Conservation (phyloP, 83 land plant genomes). For the Larix sibirica region DNA sequence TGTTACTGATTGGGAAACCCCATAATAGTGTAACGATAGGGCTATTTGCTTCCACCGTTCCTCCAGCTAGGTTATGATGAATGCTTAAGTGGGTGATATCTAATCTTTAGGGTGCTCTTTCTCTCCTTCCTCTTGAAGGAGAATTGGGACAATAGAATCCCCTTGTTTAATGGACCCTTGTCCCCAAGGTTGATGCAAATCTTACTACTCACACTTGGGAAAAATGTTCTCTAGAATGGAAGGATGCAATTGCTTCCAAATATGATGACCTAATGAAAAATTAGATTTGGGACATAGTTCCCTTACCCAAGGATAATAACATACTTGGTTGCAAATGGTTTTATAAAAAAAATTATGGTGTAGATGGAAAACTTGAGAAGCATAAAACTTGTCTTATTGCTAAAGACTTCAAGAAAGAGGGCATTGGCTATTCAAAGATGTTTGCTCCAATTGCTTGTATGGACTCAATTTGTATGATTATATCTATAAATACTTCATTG, state of each 20-base stretch:
- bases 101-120: too few relatives aligned
- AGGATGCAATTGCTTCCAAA: slow-evolving; percentile 17
- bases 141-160: too few relatives aligned
- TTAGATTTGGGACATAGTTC: slow-evolving; percentile 20
- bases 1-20: too few relatives aligned
- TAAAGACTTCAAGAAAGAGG: slow-evolving; percentile 10
- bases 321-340: slow-evolving; percentile 28
- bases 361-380: slow-evolving; percentile 14
- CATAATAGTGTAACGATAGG: too few relatives aligned
- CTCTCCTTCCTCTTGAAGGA: too few relatives aligned
- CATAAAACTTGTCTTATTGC: slow-evolving; percentile 23
- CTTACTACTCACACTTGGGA: too few relatives aligned
- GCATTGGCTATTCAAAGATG: slow-evolving; percentile 19
- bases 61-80: too few relatives aligned
- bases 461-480: background rate
- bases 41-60: too few relatives aligned
- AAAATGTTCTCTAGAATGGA: background rate
- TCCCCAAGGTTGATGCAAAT: too few relatives aligned
- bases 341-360: slow-evolving; percentile 15
- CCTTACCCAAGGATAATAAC: slow-evolving; percentile 22
- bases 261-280: slow-evolving; percentile 19
- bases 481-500: background rate
- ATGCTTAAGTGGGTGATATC: too few relatives aligned
- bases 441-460: slow-evolving; percentile 17
- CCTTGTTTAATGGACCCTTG: too few relatives aligned